phyloP scores from a whole-genome alignment of 2,329 filamentous ascomycete species.

The Beauveria sp. region DNA sequence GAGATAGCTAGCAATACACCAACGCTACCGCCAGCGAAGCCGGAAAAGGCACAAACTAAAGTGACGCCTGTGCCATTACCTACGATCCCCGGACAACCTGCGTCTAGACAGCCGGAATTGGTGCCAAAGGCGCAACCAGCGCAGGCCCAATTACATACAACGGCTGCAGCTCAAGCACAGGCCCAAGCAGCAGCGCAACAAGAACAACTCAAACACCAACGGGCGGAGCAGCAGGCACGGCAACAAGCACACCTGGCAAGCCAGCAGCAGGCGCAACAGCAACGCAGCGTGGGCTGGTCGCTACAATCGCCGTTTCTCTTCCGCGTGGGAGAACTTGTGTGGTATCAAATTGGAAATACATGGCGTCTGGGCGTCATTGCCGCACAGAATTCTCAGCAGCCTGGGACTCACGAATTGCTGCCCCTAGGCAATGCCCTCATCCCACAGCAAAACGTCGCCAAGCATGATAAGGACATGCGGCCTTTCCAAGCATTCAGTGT shows the following conservation, averaged over 20 bases:
- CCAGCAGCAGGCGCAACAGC: constrained; percentile 1
- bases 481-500: constrained; percentile 46
- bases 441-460: constrained; percentile 30
- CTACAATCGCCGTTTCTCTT: constrained; percentile 32
- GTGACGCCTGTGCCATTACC: constrained; percentile 31
- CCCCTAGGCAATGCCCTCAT: constrained; percentile 33
- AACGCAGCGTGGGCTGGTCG: constrained; percentile 20
- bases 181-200: constrained; percentile 1
- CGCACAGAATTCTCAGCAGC: constrained; percentile 22
- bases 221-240: constrained; percentile 15
- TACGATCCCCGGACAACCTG: constrained; percentile 23
- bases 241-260: constrained; percentile 13
- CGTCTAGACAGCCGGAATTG: constrained; percentile 1
- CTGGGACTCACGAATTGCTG: constrained; percentile 28
- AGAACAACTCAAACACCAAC: constrained; percentile 12
- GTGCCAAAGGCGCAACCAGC: constrained; percentile 22
- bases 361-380: constrained; percentile 42
- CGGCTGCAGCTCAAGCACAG: constrained; percentile 2
- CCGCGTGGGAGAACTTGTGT: constrained; percentile 41
- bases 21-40: constrained; percentile 11
- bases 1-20: constrained; percentile 19
- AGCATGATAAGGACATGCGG: constrained; percentile 34
- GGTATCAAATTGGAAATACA: constrained; percentile 38
- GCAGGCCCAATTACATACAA: constrained; percentile 13
- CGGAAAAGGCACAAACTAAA: constrained; percentile 19